A percentile compares a stretch with the other conserved stretches of the same genome.
phyloP scores from a whole-genome alignment of 2,329 filamentous ascomycete species.

The Cladosporium colombiae region DNA sequence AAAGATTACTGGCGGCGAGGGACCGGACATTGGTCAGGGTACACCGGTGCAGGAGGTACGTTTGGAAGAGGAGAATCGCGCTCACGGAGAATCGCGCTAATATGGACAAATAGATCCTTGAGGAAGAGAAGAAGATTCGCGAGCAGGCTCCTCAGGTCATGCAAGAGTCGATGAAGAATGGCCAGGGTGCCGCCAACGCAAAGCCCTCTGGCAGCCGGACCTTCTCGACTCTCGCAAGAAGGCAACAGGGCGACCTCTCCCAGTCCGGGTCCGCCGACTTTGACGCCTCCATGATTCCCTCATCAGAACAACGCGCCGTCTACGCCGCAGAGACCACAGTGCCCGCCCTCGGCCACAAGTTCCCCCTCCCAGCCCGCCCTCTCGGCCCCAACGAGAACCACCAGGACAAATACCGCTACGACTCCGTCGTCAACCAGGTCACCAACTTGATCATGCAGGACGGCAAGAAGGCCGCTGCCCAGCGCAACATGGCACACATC shows the following conservation, averaged over 20 bases:
- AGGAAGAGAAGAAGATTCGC: conserved; percentile 61
- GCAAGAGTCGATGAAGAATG: conserved; percentile 57
- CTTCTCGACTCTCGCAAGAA: conserved; percentile 56
- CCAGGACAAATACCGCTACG: conserved; percentile 60
- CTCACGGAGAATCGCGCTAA: background rate
- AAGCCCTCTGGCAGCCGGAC: conserved; percentile 47
- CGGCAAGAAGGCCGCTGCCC: conserved; percentile 87
- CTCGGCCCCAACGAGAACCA: conserved; percentile 67
- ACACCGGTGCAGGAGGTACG: conserved; percentile 67
- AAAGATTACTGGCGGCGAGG: conserved; percentile 57
- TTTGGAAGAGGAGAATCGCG: conserved; percentile 16
- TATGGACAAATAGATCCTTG: conserved; percentile 58
- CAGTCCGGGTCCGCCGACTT: conserved; percentile 21
- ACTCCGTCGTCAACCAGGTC: conserved; percentile 80
- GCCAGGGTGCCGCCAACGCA: conserved; percentile 29
- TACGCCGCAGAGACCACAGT: conserved; percentile 23
- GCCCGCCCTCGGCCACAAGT: conserved; percentile 67
- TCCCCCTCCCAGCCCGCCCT: conserved; percentile 68
- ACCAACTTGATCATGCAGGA: conserved; percentile 89
- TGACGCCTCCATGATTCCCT: conserved; percentile 33
- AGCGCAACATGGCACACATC: conserved; percentile 84
- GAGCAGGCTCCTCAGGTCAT: conserved; percentile 68
- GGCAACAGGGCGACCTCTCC: conserved; percentile 12
- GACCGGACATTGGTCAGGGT: conserved; percentile 64
- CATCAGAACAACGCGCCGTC: conserved; percentile 29